Evolutionary conservation across 2,329 filamentous ascomycete species (phyloP).

Genomic region (Colletotrichum sp.): DNA sequence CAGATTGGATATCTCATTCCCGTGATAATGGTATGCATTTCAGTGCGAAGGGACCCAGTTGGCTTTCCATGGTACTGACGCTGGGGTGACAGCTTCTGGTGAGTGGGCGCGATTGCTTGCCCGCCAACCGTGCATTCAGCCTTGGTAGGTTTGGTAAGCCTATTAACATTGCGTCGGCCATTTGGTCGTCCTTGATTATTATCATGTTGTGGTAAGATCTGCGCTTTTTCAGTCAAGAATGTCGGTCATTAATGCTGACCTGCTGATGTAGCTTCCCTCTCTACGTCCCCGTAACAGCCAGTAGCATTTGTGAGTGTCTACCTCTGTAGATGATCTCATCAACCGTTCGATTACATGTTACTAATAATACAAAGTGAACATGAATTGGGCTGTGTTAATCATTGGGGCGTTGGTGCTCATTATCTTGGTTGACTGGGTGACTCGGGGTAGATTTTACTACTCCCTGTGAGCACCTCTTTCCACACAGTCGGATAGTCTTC

Average conservation of each 20-base stretch:
- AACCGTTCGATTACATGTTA: background rate
- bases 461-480: background rate
- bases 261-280: background rate
- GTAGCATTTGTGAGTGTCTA: background rate
- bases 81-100: background rate
- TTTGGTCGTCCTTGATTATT: background rate
- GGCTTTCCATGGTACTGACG: background rate
- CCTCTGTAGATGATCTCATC: background rate
- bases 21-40: background rate
- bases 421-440: background rate
- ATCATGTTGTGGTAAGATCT: background rate
- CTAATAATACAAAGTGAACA: background rate
- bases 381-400: background rate
- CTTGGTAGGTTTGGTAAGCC: background rate
- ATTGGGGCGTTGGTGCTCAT: background rate
- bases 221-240: background rate
- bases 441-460: background rate
- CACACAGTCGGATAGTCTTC: background rate
- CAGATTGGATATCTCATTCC: background rate
- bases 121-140: background rate
- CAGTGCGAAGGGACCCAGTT: background rate
- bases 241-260: background rate
- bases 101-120: background rate
- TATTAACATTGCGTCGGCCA: background rate
- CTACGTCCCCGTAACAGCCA: background rate